These are phyloP conservation scores for Lodderomyces margitis DNA, from an alignment of 1,139 yeast species.

Conservation along the genomic window DNA sequence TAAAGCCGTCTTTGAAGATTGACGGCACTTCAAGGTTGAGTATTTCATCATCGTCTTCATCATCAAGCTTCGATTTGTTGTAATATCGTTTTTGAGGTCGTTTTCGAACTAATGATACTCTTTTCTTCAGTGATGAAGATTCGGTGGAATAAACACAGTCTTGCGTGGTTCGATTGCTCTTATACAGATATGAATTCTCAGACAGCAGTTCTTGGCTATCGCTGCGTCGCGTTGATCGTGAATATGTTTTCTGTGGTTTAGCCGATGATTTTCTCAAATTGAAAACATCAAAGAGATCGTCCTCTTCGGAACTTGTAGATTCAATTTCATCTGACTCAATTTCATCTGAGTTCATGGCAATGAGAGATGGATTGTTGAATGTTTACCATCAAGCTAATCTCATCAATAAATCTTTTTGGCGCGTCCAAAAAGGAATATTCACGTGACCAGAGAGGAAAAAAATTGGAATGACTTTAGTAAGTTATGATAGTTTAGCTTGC, in stretches of 20 bases:
- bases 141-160: background rate
- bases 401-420: background rate
- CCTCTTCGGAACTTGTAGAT: constrained; percentile 4
- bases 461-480: too few species aligned
- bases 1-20: constrained; percentile 28
- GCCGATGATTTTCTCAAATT: background rate
- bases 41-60: constrained; percentile 13
- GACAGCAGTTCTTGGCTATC: background rate
- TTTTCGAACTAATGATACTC: background rate
- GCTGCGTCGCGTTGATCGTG: constrained; percentile 1
- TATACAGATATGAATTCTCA: background rate
- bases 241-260: background rate
- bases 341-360: background rate
- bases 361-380: too few species aligned
- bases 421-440: background rate
- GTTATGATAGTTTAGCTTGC: too few species aligned
- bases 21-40: constrained; percentile 24
- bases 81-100: constrained; percentile 1
- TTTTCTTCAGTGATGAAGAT: background rate
- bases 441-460: background rate
- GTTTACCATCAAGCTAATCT: too few species aligned
- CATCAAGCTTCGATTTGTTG: background rate
- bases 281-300: constrained; percentile 4
- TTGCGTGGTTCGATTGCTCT: background rate
- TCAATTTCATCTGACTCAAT: constrained; percentile 6